Conservation (phyloP, 768 basidiomycete genomes). For the Asterophora parasitica region DNA sequence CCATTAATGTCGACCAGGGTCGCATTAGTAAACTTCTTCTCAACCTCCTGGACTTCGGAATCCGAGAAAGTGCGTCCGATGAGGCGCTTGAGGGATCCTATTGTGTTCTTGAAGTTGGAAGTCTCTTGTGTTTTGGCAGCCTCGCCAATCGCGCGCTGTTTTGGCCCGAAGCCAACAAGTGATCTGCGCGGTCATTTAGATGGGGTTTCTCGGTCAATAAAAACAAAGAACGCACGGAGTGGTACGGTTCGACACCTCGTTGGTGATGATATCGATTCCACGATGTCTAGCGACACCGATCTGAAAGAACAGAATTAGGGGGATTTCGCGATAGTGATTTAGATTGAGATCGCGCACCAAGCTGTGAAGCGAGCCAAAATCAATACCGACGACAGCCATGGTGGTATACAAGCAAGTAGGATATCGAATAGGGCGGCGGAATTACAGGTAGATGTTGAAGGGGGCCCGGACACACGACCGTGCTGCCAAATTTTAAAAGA, state of each 20-base stretch:
- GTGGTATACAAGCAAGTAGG: slow-evolving; percentile 19
- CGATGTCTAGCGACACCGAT: slow-evolving; percentile 94
- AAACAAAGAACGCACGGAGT: slow-evolving; percentile 69
- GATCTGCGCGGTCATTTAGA: slow-evolving; percentile 47
- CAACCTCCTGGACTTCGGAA: slow-evolving; percentile 74
- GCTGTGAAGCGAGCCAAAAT: slow-evolving; percentile 86
- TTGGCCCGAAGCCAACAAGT: slow-evolving; percentile 89
- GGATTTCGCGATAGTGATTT: slow-evolving; percentile 7
- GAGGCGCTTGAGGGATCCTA: slow-evolving; percentile 88
- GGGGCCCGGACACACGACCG: slow-evolving; percentile 9
- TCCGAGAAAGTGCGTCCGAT: slow-evolving; percentile 79
- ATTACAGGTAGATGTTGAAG: slow-evolving; percentile 9
- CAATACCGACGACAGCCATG: slow-evolving; percentile 94
- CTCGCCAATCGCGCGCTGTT: slow-evolving; percentile 90
- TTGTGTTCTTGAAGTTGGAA: slow-evolving; percentile 96
- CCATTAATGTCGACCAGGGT: slow-evolving; percentile 81
- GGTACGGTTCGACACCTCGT: slow-evolving; percentile 95
- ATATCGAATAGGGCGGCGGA: slow-evolving; percentile 8
- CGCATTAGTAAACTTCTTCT: slow-evolving; percentile 90
- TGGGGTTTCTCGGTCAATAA: not conserved
- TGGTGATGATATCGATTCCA: slow-evolving; percentile 97
- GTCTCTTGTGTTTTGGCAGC: slow-evolving; percentile 96
- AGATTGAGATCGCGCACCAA: slow-evolving; percentile 49
- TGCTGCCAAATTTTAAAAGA: slow-evolving; percentile 11
- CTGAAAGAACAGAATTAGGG: slow-evolving; percentile 32